Percentiles rank a stretch among this genome's conserved stretches.
Evolutionary conservation across 2,329 filamentous ascomycete genomes (phyloP).

Genomic region (Reticulascus tulasneorum): DNA sequence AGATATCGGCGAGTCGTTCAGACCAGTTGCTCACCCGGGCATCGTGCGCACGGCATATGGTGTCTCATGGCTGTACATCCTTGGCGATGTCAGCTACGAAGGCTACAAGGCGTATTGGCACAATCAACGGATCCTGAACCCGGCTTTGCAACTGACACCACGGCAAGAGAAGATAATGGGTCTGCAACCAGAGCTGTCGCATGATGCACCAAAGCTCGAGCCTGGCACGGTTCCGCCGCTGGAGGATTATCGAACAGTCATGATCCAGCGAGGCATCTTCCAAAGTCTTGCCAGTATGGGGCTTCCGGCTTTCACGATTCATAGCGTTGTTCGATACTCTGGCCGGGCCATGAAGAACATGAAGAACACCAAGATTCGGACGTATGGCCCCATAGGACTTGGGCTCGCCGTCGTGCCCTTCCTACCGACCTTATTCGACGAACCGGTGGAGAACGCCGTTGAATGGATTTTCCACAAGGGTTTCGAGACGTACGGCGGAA

Average conservation of each 20-base stretch:
- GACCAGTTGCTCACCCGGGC: conserved; percentile 83
- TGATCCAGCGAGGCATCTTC: conserved; percentile 87
- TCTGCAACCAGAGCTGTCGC: conserved; percentile 20
- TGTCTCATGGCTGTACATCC: conserved; percentile 86
- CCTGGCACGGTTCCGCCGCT: conserved; percentile 59
- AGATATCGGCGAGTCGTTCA: conserved; percentile 94
- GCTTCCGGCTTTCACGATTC: conserved; percentile 87
- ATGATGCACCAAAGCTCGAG: conserved; percentile 1
- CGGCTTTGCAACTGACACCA: conserved; percentile 53
- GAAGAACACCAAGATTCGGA: conserved; percentile 72
- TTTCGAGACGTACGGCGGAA: conserved; percentile 69
- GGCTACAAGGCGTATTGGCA: conserved; percentile 92
- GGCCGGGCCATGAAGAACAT: conserved; percentile 78
- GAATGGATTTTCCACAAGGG: conserved; percentile 86
- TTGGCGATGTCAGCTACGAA: conserved; percentile 87
- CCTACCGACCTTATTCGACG: conserved; percentile 79
- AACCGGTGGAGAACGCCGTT: conserved; percentile 87
- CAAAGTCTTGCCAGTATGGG: conserved; percentile 92
- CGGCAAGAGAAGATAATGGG: conserved; percentile 46
- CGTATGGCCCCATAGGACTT: conserved; percentile 87
- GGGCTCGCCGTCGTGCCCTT: conserved; percentile 75
- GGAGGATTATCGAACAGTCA: conserved; percentile 87
- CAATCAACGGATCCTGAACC: conserved; percentile 73
- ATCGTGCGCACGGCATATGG: conserved; percentile 81
- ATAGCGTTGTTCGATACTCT: conserved; percentile 86